Evolutionary conservation across 176 grass and related monocot genomes (phyloP).

Genomic region (Carex kokanica): DNA sequence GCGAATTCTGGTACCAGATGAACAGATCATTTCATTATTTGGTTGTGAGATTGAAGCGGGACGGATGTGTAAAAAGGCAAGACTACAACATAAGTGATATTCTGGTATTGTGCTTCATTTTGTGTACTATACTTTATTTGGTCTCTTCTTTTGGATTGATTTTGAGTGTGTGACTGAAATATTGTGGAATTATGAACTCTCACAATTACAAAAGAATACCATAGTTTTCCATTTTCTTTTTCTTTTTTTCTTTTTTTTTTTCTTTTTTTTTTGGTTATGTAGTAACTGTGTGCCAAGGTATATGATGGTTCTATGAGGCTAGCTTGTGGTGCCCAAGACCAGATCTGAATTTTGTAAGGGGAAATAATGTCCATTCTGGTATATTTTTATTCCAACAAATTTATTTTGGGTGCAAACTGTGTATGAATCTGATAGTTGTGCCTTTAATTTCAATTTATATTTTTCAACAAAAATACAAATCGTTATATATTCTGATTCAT

Average conservation of each 20-base stretch:
- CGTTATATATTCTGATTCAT: neutral
- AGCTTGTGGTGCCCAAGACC: neutral
- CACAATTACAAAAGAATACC: neutral
- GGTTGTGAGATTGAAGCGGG: neutral
- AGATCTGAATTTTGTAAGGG: neutral
- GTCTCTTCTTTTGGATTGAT: constrained; percentile 19
- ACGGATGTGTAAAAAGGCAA: constrained; percentile 9
- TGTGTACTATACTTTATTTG: constrained; percentile 3
- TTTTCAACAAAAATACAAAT: neutral
- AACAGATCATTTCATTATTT: constrained; percentile 25
- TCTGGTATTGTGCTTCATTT: neutral
- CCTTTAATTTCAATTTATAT: neutral
- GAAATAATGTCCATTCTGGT: neutral
- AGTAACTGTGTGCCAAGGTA: neutral
- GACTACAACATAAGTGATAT: neutral
- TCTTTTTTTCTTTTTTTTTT: neutral
- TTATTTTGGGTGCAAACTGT: neutral
- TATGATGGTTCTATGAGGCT: neutral
- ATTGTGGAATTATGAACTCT: neutral
- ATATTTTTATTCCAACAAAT: neutral
- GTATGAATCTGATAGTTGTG: neutral
- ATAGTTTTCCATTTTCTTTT: neutral
- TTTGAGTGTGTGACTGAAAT: neutral
- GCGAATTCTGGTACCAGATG: neutral
- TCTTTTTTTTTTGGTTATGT: neutral